These are phyloP conservation scores for Tillandsia fasciculata DNA, from an alignment of 176 grass and related monocot genomes.

Conservation along the genomic window DNA sequence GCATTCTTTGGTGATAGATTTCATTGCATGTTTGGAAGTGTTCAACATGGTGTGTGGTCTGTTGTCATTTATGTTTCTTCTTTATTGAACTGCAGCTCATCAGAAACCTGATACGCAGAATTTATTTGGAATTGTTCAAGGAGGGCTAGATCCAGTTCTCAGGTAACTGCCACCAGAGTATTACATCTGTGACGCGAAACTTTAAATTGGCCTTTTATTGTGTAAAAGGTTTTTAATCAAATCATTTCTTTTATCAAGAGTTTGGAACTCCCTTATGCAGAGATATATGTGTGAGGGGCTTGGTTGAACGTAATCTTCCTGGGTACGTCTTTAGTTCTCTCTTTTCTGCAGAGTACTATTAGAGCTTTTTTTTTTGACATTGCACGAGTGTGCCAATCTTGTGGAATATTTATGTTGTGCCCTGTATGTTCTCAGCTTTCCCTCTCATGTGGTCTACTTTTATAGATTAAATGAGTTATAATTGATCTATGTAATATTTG, in stretches of 20 bases:
- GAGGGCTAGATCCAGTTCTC: constrained; percentile 90
- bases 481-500: not conserved
- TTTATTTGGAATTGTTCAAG: constrained; percentile 98
- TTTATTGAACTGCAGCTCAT: constrained; percentile 70
- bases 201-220: not conserved
- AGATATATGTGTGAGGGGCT: constrained; percentile 79
- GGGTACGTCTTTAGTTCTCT: constrained; percentile 35
- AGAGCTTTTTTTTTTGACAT: no score
- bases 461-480: not conserved
- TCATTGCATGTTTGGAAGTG: no score
- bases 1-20: no score
- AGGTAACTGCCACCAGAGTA: constrained; percentile 40
- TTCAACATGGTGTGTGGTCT: no score
- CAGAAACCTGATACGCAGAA: constrained; percentile 88
- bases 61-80: not conserved
- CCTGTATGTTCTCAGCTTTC: not conserved
- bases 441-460: not conserved
- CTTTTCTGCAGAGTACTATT: not conserved
- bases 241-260: not conserved
- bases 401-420: not conserved
- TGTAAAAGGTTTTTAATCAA: not conserved
- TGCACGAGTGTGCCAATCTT: no score
- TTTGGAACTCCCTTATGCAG: constrained; percentile 32
- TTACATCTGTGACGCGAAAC: not conserved
- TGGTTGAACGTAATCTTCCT: constrained; percentile 89